A percentile compares a stretch with the other conserved stretches of the same genome.
Evolutionary conservation across 805 yeast genomes (phyloP).

Genomic region (Pichia scutulata): DNA sequence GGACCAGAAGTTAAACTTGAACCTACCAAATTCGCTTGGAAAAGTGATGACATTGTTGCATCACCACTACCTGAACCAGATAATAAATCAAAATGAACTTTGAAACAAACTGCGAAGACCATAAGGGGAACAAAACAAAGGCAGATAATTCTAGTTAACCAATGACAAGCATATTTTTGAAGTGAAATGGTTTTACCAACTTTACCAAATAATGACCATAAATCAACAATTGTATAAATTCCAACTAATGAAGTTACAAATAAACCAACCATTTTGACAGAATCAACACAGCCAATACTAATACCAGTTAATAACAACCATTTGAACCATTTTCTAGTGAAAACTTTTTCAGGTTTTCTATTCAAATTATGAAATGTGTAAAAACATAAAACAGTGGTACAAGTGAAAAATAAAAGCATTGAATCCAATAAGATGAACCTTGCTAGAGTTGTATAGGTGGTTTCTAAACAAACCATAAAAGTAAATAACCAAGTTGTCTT

Average conservation of each 20-base stretch:
- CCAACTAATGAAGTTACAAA: slow-evolving; percentile 87
- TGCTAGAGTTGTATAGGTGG: slow-evolving; percentile 76
- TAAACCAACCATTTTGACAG: slow-evolving; percentile 95
- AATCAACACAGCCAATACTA: slow-evolving; percentile 80
- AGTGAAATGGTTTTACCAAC: slow-evolving; percentile 26
- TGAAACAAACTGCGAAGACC: slow-evolving; percentile 68
- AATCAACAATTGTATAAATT: slow-evolving; percentile 77
- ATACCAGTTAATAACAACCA: slow-evolving; percentile 85
- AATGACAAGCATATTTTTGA: slow-evolving; percentile 46
- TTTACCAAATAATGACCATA: slow-evolving; percentile 87
- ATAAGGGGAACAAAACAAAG: slow-evolving; percentile 65
- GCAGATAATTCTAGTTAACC: slow-evolving; percentile 59
- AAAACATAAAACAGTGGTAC: slow-evolving; percentile 69
- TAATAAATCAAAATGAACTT: slow-evolving; percentile 69
- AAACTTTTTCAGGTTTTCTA: slow-evolving; percentile 36
- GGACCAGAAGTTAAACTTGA: slow-evolving; percentile 58
- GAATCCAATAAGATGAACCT: slow-evolving; percentile 89
- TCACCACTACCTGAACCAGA: slow-evolving; percentile 79
- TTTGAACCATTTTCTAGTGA: slow-evolving; percentile 83
- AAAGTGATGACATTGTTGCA: slow-evolving; percentile 60
- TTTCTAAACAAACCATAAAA: slow-evolving; percentile 74
- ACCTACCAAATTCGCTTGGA: slow-evolving; percentile 70
- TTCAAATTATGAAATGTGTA: slow-evolving; percentile 62
- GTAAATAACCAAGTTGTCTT: slow-evolving; percentile 73
- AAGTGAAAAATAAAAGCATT: slow-evolving; percentile 82